Evolutionary conservation across 805 yeast species (phyloP), one percentile per base, ranked within the genome.

Genomic region (Pichia pseudocactophila): DNA sequence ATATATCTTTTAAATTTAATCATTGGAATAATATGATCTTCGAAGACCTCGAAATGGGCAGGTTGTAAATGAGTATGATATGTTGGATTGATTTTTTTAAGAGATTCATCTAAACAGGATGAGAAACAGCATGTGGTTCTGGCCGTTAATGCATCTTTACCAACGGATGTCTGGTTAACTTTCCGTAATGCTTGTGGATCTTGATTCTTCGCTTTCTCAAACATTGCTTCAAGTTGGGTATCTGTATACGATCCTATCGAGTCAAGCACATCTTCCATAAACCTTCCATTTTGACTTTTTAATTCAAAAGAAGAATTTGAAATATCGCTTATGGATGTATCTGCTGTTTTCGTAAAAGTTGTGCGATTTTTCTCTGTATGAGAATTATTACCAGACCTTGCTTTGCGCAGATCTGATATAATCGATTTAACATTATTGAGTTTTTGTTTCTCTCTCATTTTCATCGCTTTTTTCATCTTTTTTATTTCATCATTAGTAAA

Each of bases 1-100:
- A 71, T 65, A 15, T 61, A 61, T 34, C 89, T 60, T 38, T 68
- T 63, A 74, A 83, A 80, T 37, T 61, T 57, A 2, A 80, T 67
- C 3, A 70, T 41, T 0, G 82, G 82, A 2, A 64, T 42, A 13
- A 58, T 56, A 19, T 54, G 34, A 48, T 43, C 19, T 46, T 50
- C 45, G 10, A 40, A 22, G 3, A 37, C 40, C 59, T 48, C 43
- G 7, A 52, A 40, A 4, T 30, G 25, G 1, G 36, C 37, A 7
- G 38, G 36, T n/a, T 28, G 17, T 15, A 43, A 7, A 40, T 22
- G 37, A 2, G 15, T 13, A 7, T n/a, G 11, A 18, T 40, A 43
- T 2, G 33, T 26, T 13, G 33, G 19, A 27, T 43, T 39, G 6
- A 43, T 7, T 12, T 1, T n/a, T 19, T 31, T 30, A 2, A 44